These are phyloP conservation scores for Hemerocallis citrina DNA, from an alignment of 106 monocot species.

Conservation along the genomic window DNA sequence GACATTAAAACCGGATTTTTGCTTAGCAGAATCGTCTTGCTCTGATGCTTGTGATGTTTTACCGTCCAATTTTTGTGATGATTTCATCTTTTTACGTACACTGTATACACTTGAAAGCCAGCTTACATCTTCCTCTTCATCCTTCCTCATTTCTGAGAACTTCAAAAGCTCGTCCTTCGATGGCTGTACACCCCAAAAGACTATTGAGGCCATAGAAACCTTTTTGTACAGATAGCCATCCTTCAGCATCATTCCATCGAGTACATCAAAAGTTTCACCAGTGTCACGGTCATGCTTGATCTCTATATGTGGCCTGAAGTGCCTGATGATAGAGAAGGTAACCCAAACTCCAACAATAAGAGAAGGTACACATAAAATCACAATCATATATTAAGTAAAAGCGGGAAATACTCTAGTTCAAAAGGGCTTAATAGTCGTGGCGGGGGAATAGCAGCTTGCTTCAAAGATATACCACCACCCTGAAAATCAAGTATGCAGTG, in stretches of 20 bases:
- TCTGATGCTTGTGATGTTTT: conserved; percentile 23
- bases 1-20: conserved; percentile 37
- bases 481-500: conserved; percentile 16
- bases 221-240: conserved; percentile 87
- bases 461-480: conserved; percentile 82
- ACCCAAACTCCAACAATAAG: conserved; percentile 1
- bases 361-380: not conserved
- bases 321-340: conserved; percentile 28
- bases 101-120: conserved; percentile 68
- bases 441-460: conserved; percentile 45
- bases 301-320: conserved; percentile 81
- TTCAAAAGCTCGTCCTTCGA: conserved; percentile 50
- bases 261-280: conserved; percentile 77
- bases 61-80: no score
- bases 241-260: conserved; percentile 94
- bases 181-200: conserved; percentile 66
- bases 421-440: conserved; percentile 73
- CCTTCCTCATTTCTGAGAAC: conserved; percentile 42
- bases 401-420: conserved; percentile 68
- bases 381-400: not conserved
- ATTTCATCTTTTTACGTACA: conserved; percentile 23
- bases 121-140: conserved; percentile 42
- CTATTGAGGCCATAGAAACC: conserved; percentile 58
- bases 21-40: conserved; percentile 12
- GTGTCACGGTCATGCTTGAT: conserved; percentile 60